Conservation (phyloP, 2,329 filamentous ascomycete genomes). For the Pezicula rhizophila region DNA sequence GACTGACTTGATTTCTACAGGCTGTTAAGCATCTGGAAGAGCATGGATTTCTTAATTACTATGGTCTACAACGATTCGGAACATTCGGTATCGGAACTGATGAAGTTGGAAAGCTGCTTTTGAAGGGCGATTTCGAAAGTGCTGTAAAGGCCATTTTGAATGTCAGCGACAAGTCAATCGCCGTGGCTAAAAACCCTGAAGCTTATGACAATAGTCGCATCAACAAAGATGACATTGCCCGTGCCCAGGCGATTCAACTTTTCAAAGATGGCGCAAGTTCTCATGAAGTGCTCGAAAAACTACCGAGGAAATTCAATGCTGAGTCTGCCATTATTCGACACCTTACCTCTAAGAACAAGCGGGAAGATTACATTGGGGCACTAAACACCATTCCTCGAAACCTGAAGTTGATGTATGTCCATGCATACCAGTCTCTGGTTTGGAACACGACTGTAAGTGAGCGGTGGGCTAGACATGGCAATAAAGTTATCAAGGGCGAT, state of each 20-base stretch:
- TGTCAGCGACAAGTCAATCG: constrained; percentile 60
- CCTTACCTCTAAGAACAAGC: constrained; percentile 41
- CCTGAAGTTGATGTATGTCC: constrained; percentile 87
- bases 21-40: constrained; percentile 62
- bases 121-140: constrained; percentile 73
- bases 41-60: constrained; percentile 94
- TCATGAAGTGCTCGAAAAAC: constrained; percentile 53
- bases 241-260: constrained; percentile 70
- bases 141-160: constrained; percentile 73
- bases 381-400: constrained; percentile 74
- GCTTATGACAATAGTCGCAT: constrained; percentile 40
- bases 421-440: constrained; percentile 90
- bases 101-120: constrained; percentile 74
- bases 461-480: constrained; percentile 71
- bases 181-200: constrained; percentile 43
- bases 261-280: constrained; percentile 60
- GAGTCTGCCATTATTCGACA: constrained; percentile 76
- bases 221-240: constrained; percentile 69
- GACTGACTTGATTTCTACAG: background rate
- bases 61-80: constrained; percentile 93
- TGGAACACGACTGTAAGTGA: constrained; percentile 85
- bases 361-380: constrained; percentile 71
- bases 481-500: constrained; percentile 75
- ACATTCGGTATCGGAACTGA: constrained; percentile 84
- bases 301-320: constrained; percentile 78